Base-by-base conservation (phyloP, 2,329 filamentous ascomycete species). In the Penicillium sp. region DNA sequence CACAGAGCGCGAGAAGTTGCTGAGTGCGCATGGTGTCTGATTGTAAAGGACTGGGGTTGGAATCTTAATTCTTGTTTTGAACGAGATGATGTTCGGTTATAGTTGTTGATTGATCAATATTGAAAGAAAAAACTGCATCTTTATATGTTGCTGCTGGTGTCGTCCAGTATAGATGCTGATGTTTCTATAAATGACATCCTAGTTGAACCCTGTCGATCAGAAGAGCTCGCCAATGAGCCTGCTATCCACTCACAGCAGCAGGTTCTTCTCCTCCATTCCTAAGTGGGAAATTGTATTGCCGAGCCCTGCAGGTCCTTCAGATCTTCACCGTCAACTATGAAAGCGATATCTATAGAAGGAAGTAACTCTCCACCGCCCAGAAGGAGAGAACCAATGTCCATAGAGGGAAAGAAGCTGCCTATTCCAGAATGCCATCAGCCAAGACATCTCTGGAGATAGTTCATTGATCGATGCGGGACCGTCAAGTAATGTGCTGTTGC, bases 1-100 rank as follows among this genome's bases (percentile, higher is more conserved):
- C 61, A 29, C 58, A 55, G 29, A 72, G 50, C 49, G 65, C 53
- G 45, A 71, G 57, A 10, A 70, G 25, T 42, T 66, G 63, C 25
- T 62, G 57, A 43, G 59, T 23, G 46, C 47, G 67, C 68, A 71
- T 70, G 29, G 9, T 67, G 51, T 6, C 33, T 52, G 54, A 9
- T 47, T 33, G 53, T 11, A 33, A n/a, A 35, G 21, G 43, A 43
- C 29, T 54, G 29, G 21, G 10, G 7, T 29, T n/a, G 25, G 3
- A n/a, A 19, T 21, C 4, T 44, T 49, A 42, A 1, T 48, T 37
- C 21, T 29, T 29, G 10, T 33, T 26, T 48, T 0, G 11, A n/a
- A n/a, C 35, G 43, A 44, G 10, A 29, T 39, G 5, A 7, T 35
- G 14, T 50, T 26, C 3, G 14, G 50, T n/a, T n/a, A n/a, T n/a